Conservation (phyloP, 495 filamentous ascomycete species). For the Podospora appendiculata region DNA sequence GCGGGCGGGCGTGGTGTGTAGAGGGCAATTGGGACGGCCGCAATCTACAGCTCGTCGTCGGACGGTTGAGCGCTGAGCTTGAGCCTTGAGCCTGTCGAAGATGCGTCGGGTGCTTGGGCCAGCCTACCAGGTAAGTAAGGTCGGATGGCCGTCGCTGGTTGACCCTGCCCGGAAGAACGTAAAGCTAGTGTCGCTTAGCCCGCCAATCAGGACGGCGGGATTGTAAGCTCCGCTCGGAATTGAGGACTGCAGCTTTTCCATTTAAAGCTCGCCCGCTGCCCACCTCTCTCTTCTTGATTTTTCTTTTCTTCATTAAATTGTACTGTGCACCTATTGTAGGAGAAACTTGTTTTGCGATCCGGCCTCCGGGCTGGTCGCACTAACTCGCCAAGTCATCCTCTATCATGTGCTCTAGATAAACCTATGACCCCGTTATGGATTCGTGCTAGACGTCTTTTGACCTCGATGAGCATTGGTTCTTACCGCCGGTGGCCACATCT, state of each 20-base stretch:
- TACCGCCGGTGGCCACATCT: conserved; percentile 56
- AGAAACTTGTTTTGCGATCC: conserved; percentile 30
- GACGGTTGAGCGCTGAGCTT: background rate
- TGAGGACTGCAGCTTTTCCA: background rate
- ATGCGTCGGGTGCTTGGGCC: no score
- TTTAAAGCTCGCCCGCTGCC: conserved; percentile 12
- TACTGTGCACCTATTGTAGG: conserved; percentile 87
- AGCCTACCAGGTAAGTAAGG: no score
- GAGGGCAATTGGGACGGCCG: background rate
- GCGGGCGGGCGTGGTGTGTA: conserved; percentile 5
- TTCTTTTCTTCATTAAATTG: conserved; percentile 42
- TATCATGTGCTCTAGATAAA: conserved; percentile 55
- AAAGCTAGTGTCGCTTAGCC: conserved; percentile 15
- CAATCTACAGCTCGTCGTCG: conserved; percentile 6
- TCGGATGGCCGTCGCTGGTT: no score
- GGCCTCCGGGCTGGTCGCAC: background rate
- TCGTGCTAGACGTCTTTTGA: conserved; percentile 40
- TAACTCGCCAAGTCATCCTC: conserved; percentile 46
- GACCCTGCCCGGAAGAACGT: conserved; percentile 12
- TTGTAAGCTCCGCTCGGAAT: conserved; percentile 13
- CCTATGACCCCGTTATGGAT: conserved; percentile 51
- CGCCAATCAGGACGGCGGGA: conserved; percentile 17
- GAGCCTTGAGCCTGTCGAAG: no score
- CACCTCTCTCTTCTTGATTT: conserved; percentile 20
- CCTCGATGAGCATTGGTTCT: conserved; percentile 47